Base-by-base conservation (phyloP, 768 basidiomycete species). In the Lentinula lateritia region DNA sequence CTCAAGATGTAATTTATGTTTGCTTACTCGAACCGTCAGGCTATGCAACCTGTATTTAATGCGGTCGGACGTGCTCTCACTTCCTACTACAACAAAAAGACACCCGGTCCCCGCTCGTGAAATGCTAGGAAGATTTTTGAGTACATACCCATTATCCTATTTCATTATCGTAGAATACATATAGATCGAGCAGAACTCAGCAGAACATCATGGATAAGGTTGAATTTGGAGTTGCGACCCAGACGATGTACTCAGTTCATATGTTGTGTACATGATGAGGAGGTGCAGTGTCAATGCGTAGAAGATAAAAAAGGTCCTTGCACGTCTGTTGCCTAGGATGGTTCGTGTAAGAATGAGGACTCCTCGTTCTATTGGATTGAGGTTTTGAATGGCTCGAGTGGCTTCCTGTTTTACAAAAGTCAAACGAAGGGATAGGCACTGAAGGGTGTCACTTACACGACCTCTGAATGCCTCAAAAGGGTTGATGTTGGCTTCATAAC, bases 381-480 rank as follows among this genome's bases (percentile, higher is more conserved):
- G 80, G 32, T 88, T 89, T 66, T 93, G 87, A 59, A 96, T 94
- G 1, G 93, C 96, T 61, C 95, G 79, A n/a, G 91, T 90, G 35
- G 94, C 93, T 78, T 98, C 97, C 96, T 98, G 41, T 34, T 61
- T 42, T 28, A 43, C 34, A 18, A 2, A 38, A 59, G 39, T 54
- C 35, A 65, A 43, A 12, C 32, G 45, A 38, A 50, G 42, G 61
- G 28, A 50, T 6, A 46, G 35, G 48, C 23, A 8, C 6, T 34
- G 35, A 34, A 35, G 23, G 32, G 18, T 35, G 34, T 4, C 6
- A 83, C 94, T 66, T 67, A 97, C 96, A 72, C 94, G 80, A 1
- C 96, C 94, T 64, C 94, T 86, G 81, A 99, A 98, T 6, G 90
- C 94, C 73, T 98, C 95, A 70, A 99, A 99, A 0, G 97, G 96